Evolutionary conservation across 2,329 filamentous ascomycete species (phyloP).

Genomic region (Hysterium pulicare): DNA sequence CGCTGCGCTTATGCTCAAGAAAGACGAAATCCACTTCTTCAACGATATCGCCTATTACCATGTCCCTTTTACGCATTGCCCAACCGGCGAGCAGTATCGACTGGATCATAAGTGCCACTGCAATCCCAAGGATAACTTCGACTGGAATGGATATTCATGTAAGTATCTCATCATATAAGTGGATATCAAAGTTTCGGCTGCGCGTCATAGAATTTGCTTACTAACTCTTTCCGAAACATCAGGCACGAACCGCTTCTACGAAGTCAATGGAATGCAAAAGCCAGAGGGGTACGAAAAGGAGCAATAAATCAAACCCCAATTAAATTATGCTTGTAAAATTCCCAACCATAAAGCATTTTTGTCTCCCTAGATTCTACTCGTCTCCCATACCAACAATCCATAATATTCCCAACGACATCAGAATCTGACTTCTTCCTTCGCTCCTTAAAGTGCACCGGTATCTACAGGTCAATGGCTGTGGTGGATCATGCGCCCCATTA

Average conservation of each 20-base stretch:
- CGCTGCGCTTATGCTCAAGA: slow-evolving; percentile 79
- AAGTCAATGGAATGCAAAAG: slow-evolving; percentile 75
- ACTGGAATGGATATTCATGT: slow-evolving; percentile 99
- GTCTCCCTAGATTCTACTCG: slow-evolving; percentile 1
- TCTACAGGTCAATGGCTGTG: slow-evolving; percentile 20
- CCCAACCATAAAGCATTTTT: neutral
- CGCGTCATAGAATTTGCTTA: neutral
- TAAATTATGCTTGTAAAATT: no score
- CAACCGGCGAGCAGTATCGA: slow-evolving; percentile 80
- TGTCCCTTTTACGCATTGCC: slow-evolving; percentile 96
- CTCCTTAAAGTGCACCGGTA: slow-evolving; percentile 28
- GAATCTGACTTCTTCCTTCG: slow-evolving; percentile 21
- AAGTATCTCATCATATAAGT: no score
- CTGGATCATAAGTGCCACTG: slow-evolving; percentile 88
- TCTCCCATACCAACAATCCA: slow-evolving; percentile 1
- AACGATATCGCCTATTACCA: slow-evolving; percentile 99
- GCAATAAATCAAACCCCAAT: slow-evolving; percentile 37
- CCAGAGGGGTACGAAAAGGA: slow-evolving; percentile 81
- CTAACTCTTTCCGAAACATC: slow-evolving; percentile 14
- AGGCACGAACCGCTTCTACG: slow-evolving; percentile 85
- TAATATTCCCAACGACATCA: slow-evolving; percentile 6
- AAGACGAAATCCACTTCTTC: slow-evolving; percentile 97
- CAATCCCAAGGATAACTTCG: slow-evolving; percentile 95
- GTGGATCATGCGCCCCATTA: slow-evolving; percentile 18
- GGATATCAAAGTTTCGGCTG: slow-evolving; percentile 1